A percentile compares a stretch with the other conserved stretches of the same genome.
phyloP scores from a whole-genome alignment of 495 filamentous ascomycete species.

The Astrothelium macrocarpum region DNA sequence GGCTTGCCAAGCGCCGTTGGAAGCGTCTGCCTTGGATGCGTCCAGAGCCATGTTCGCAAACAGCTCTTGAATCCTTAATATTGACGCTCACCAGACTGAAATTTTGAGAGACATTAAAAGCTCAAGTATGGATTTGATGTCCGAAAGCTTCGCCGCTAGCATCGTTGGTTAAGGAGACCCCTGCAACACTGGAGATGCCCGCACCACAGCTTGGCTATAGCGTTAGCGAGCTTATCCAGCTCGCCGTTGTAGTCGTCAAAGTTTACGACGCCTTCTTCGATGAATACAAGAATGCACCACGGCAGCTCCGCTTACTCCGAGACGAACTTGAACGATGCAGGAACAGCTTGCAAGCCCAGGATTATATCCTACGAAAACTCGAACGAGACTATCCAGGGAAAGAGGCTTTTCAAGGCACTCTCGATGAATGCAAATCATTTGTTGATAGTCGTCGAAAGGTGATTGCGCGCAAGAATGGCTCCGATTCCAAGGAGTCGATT shows the following conservation, averaged over 20 bases:
- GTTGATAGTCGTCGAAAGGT: not conserved
- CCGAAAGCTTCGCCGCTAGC: too few relatives aligned
- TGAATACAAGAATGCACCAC: constrained; percentile 13
- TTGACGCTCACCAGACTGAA: too few relatives aligned
- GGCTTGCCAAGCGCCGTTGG: too few relatives aligned
- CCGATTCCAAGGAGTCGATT: not conserved
- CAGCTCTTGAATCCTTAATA: too few relatives aligned
- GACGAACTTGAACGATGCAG: constrained; percentile 2
- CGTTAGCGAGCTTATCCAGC: not conserved
- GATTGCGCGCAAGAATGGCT: not conserved
- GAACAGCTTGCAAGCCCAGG: not conserved
- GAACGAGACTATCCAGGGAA: not conserved
- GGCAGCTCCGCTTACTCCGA: constrained; percentile 10
- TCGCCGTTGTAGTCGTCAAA: constrained; percentile 1
- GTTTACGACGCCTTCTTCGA: constrained; percentile 15
- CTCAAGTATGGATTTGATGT: too few relatives aligned
- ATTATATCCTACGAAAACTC: not conserved
- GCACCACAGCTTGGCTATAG: constrained; percentile 2
- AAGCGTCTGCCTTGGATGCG: too few relatives aligned
- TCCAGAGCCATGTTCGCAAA: too few relatives aligned
- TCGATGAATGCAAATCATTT: constrained; percentile 1
- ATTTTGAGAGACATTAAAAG: too few relatives aligned
- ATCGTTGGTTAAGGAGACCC: too few relatives aligned
- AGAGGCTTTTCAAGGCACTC: not conserved
- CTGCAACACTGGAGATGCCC: not conserved